A percentile compares a stretch with the other conserved stretches of the same genome.
phyloP scores from a whole-genome alignment of 2,329 filamentous ascomycete species.

The Fusarium succisae region DNA sequence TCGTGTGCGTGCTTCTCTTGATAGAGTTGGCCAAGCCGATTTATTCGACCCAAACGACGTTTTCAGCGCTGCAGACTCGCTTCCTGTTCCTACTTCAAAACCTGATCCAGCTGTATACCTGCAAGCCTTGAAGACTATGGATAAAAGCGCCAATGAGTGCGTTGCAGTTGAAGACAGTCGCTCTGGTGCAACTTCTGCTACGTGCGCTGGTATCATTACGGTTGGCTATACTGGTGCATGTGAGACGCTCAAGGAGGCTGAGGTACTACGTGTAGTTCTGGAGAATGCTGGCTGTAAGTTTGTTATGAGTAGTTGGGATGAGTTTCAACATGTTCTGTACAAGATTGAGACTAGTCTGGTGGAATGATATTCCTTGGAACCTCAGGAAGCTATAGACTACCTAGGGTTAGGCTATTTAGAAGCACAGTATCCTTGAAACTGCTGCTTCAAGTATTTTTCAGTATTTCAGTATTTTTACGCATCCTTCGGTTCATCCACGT shows the following conservation, averaged over 20 bases:
- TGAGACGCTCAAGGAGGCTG: background rate
- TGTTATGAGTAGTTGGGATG: background rate
- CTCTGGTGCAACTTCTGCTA: background rate
- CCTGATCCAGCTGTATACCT: background rate
- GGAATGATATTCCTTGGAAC: background rate
- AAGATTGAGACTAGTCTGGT: background rate
- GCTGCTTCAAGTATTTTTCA: too few relatives aligned
- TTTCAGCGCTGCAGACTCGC: background rate
- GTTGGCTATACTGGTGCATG: background rate
- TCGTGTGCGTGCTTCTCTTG: background rate
- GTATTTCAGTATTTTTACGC: background rate
- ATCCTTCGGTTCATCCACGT: background rate
- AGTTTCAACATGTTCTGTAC: background rate
- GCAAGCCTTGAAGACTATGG: background rate
- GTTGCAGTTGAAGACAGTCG: background rate
- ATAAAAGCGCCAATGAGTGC: background rate
- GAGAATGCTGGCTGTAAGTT: background rate
- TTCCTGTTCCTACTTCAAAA: background rate
- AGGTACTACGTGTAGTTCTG: background rate
- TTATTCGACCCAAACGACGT: background rate
- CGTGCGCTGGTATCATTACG: rapidly evolving
- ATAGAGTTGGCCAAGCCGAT: background rate
- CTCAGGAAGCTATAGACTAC: rapidly evolving
- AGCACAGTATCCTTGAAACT: background rate
- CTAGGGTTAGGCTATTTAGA: background rate